Evolutionary conservation across 1,284 basidiomycete genomes (phyloP).

Genomic region (Singerocomus rubriflavus): DNA sequence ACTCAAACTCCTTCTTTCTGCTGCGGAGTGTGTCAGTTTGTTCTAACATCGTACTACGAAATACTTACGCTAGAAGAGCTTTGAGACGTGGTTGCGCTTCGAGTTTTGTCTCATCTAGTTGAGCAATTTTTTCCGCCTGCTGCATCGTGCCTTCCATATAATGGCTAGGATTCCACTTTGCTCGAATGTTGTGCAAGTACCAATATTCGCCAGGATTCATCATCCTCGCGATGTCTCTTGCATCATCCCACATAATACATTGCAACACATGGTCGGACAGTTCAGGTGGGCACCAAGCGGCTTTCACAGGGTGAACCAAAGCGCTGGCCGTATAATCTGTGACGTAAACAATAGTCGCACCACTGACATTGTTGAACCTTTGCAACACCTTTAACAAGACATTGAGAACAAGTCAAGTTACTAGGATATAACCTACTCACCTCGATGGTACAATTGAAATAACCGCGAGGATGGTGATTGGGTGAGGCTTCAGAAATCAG

Average conservation of each 20-base stretch:
- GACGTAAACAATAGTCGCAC: constrained; percentile 53
- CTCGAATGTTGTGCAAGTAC: constrained; percentile 52
- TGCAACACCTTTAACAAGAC: constrained; percentile 44
- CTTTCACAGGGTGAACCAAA: constrained; percentile 31
- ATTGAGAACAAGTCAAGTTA: neutral
- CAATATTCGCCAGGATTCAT: constrained; percentile 55
- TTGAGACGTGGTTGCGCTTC: constrained; percentile 39
- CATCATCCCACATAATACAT: constrained; percentile 57
- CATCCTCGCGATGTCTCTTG: constrained; percentile 37
- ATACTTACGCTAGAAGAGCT: constrained; percentile 52
- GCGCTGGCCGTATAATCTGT: constrained; percentile 62
- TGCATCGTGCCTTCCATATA: constrained; percentile 52
- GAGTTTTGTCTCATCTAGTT: constrained; percentile 41
- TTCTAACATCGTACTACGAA: neutral
- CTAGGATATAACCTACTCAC: constrained; percentile 34
- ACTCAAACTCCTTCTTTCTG: constrained; percentile 51
- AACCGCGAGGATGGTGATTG: constrained; percentile 44
- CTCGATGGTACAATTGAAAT: constrained; percentile 68
- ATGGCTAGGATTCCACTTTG: constrained; percentile 39
- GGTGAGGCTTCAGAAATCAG: constrained; percentile 52
- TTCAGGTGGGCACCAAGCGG: constrained; percentile 46
- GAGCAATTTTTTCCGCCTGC: constrained; percentile 43
- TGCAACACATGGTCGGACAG: constrained; percentile 46
- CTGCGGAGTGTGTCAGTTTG: constrained; percentile 34
- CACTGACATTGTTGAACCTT: constrained; percentile 36